Evolutionary conservation across 768 basidiomycete genomes (phyloP), one percentile per base, ranked within the genome.

Genomic region (Steccherinum ochraceum): DNA sequence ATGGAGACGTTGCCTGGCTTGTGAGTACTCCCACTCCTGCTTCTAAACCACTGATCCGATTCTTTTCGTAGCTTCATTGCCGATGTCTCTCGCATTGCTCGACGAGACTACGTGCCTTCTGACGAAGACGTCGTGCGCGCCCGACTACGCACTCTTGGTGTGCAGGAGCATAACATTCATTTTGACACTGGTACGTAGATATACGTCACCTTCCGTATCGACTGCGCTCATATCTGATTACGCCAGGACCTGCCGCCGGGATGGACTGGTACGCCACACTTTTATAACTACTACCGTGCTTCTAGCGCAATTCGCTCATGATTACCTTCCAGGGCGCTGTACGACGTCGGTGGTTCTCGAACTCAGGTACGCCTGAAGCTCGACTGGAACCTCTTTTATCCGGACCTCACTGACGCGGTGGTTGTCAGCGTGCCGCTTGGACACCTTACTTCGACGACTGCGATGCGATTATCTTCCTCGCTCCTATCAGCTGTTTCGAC

Each of bases 381-480:
- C 18, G 24, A 25, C 39, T 19, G 45, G 16, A 2, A 23, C 21
- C 24, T 39, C n/a, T n/a, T n/a, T n/a, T n/a, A n/a, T n/a, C n/a
- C n/a, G n/a, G n/a, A n/a, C n/a, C n/a, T n/a, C n/a, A n/a, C n/a
- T n/a, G n/a, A n/a, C n/a, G 41, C 26, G 24, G 1, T 24, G 21
- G 10, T 13, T 5, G 19, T 2, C 30, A 62, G 58, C 57, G 60
- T 59, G 82, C 77, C 80, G 54, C 76, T 70, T 92, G 89, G 89
- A 84, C 81, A 64, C 80, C 86, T 2, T 90, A 84, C 66, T 90
- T 91, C 54, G 87, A 90, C 58, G 87, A 89, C 64, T 79, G 86
- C 53, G 81, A 89, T 67, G 83, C 89, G 1, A 89, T 92, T 65
- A 92, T 93, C 61, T 92, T 92, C 70, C 79, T 93, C 40, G 86